These are phyloP conservation scores for Erodium moschatum DNA, from an alignment of 441 rosid genomes.

Conservation along the genomic window DNA sequence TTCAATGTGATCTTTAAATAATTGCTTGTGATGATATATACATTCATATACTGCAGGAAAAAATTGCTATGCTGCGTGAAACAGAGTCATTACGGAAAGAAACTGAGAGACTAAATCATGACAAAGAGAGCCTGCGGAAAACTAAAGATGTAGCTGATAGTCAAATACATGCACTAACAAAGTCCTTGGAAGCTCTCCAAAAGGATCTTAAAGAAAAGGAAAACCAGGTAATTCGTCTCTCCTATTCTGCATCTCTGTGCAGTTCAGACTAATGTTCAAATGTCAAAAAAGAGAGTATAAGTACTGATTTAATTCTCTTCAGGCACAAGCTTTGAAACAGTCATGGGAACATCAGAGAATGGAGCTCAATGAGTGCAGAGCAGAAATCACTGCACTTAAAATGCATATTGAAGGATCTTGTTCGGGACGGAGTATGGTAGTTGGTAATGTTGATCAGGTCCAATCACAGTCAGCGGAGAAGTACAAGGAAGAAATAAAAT, in stretches of 20 bases:
- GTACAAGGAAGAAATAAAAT: conserved; percentile 48
- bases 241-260: conserved; percentile 19
- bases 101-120: conserved; percentile 43
- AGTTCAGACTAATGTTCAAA: conserved; percentile 16
- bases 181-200: conserved; percentile 53
- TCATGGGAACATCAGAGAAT: conserved; percentile 60
- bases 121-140: conserved; percentile 43
- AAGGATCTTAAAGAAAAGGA: conserved; percentile 70
- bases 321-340: conserved; percentile 71
- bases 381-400: conserved; percentile 84
- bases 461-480: conserved; percentile 46
- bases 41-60: conserved; percentile 53
- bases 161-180: conserved; percentile 50
- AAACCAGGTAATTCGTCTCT: conserved; percentile 42
- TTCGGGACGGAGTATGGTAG: conserved; percentile 37
- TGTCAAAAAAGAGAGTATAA: conserved; percentile 12
- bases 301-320: conserved; percentile 26
- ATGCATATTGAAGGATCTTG: conserved; percentile 80
- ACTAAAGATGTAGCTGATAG: conserved; percentile 46
- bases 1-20: too few relatives aligned
- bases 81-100: conserved; percentile 47
- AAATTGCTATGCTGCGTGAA: conserved; percentile 72
- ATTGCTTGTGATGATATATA: background rate
- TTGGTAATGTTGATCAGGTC: conserved; percentile 37
- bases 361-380: conserved; percentile 78